Percentiles rank a stretch among this genome's conserved stretches.
These are phyloP conservation scores for Pleurotus citrinopileatus DNA, from an alignment of 768 basidiomycete species.

Conservation along the genomic window DNA sequence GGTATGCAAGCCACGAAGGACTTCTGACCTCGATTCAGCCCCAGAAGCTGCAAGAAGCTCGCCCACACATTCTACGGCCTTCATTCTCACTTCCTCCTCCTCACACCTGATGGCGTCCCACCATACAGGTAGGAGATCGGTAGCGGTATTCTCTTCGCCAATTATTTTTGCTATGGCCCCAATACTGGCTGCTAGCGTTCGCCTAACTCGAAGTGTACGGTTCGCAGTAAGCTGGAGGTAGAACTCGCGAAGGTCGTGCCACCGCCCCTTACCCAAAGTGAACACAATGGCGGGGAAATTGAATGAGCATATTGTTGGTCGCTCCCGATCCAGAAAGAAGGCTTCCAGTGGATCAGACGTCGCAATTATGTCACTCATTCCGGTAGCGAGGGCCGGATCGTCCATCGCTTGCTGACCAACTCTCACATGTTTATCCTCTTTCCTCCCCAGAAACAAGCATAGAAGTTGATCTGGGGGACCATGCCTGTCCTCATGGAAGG, in stretches of 20 bases:
- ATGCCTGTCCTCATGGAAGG: constrained; percentile 61
- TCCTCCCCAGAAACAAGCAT: constrained; percentile 70
- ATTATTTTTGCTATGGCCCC: constrained; percentile 89
- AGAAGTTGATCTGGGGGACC: constrained; percentile 78
- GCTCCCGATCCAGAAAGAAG: constrained; percentile 63
- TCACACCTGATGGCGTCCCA: constrained; percentile 50
- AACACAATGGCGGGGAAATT: constrained; percentile 90
- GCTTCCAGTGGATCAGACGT: constrained; percentile 28
- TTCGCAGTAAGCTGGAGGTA: constrained; percentile 69
- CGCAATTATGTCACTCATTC: neutral
- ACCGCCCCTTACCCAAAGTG: constrained; percentile 73
- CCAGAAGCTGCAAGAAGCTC: constrained; percentile 51
- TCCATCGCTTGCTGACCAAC: constrained; percentile 32
- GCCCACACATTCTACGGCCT: constrained; percentile 65
- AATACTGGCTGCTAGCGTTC: constrained; percentile 82
- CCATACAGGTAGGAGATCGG: constrained; percentile 75
- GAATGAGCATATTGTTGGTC: constrained; percentile 79
- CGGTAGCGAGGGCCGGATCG: constrained; percentile 9
- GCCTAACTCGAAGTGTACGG: constrained; percentile 59
- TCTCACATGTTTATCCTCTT: constrained; percentile 36
- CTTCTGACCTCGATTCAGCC: constrained; percentile 25
- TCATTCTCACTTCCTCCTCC: constrained; percentile 74
- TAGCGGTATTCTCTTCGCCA: constrained; percentile 61
- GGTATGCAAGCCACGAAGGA: constrained; percentile 44
- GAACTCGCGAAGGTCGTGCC: constrained; percentile 66